Conservation (phyloP, 2,329 filamentous ascomycete species). For the Hypomyces perniciosus region DNA sequence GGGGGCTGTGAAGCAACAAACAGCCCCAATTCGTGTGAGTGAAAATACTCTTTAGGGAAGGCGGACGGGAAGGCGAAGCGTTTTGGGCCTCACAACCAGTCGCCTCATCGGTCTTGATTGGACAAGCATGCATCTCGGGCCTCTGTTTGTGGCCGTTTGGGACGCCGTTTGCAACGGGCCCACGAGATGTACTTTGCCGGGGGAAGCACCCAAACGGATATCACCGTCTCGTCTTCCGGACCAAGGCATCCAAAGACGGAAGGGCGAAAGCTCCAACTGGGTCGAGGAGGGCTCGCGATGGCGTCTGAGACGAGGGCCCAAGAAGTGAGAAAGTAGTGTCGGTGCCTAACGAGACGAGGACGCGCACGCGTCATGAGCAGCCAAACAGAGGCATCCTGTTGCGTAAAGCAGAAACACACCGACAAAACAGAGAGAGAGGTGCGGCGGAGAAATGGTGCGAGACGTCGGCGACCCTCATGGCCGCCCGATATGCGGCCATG, state of each 20-base stretch:
- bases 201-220: slow-evolving; percentile 6
- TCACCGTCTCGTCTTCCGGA: slow-evolving; percentile 3
- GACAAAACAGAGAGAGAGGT: slow-evolving; percentile 24
- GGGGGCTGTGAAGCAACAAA: slow-evolving; percentile 3
- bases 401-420: slow-evolving; percentile 28
- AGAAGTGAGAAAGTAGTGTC: slow-evolving; percentile 12
- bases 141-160: slow-evolving; percentile 7
- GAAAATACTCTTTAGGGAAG: slow-evolving; percentile 1
- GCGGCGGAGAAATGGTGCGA: slow-evolving; percentile 11
- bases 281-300: slow-evolving; percentile 6
- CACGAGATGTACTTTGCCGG: slow-evolving; percentile 5
- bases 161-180: slow-evolving; percentile 2
- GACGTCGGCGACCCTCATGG: slow-evolving; percentile 18
- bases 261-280: neutral
- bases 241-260: slow-evolving; percentile 1
- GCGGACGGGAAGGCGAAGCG: slow-evolving; percentile 2
- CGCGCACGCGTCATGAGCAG: slow-evolving; percentile 13
- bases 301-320: slow-evolving; percentile 1
- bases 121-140: neutral
- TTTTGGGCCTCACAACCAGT: slow-evolving; percentile 8
- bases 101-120: slow-evolving; percentile 2
- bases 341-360: slow-evolving; percentile 14
- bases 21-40: neutral
- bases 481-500: slow-evolving; percentile 30
- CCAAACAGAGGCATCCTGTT: slow-evolving; percentile 23